Base-by-base conservation (phyloP, 2,329 filamentous ascomycete genomes). In the Aspergillus caelatus region DNA sequence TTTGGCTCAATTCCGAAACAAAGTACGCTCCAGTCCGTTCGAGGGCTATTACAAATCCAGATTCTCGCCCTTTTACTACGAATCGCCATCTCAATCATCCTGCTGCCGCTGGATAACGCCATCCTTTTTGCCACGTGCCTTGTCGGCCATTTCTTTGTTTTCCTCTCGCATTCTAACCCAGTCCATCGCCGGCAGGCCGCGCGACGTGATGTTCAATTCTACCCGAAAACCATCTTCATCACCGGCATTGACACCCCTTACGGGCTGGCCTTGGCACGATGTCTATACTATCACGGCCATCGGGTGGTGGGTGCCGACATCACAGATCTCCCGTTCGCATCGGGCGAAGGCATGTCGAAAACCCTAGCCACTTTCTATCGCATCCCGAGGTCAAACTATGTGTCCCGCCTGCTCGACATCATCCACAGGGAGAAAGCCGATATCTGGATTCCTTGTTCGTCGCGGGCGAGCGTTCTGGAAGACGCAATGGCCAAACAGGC, bases 211-310 rank as follows among this genome's bases (percentile, higher is more conserved):
- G 73, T 77, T 1, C 72, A 70, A 9, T 81, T 81, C 69, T 74
- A 77, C 39, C 78, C 79, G 1, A 84, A 82, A 60, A 90, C 85
- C 0, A 80, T 93, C 41, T 83, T 94, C 16, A 84, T 94, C 48
- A 93, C 91, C 0, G 91, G 91, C 2, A 83, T 93, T 3, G 86
- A 87, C 53, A 93, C 92, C 85, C 83, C 86, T 50, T 91, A 92
- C 73, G 91, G 90, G 4, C 81, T 93, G 3, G 79, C 82, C 0
- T 78, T 94, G 10, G 89, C 90, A 5, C 85, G 91, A 39, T 75
- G 85, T 4, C 90, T 93, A 74, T 82, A 89, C 68, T 76, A 84
- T 28, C 82, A 84, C 1, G 89, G 89, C 2, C 89, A 93, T 73
- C 82, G 83, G n/a, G 89, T 93, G 45, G 84, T 93, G 46, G 91